phyloP scores from a whole-genome alignment of 2,329 filamentous ascomycete genomes.

The Curvularia hawaiiensis region DNA sequence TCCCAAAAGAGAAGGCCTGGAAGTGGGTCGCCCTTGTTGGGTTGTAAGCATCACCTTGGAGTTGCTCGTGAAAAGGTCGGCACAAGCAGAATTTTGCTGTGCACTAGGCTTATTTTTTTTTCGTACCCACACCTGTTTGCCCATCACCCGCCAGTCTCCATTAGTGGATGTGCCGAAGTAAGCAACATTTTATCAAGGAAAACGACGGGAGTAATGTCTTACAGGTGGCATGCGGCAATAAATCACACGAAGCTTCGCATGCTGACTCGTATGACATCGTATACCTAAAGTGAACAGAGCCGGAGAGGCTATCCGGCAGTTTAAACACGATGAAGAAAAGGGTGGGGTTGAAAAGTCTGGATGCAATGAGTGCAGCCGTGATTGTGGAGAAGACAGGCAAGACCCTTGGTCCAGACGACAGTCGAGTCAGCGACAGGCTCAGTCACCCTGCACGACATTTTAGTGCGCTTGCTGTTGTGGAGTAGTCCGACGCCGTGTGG shows the following conservation, averaged over 20 bases:
- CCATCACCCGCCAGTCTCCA: constrained; percentile 15
- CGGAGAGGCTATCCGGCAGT: constrained; percentile 8
- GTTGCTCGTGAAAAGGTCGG: constrained; percentile 9
- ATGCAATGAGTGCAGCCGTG: constrained; percentile 20
- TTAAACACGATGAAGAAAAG: constrained; percentile 12
- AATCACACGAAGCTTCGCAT: background rate
- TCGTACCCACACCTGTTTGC: constrained; percentile 22
- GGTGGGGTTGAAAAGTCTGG: constrained; percentile 24
- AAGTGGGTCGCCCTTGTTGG: constrained; percentile 18
- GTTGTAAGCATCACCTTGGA: constrained; percentile 17
- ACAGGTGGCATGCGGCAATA: background rate
- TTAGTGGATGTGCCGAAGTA: constrained; percentile 2
- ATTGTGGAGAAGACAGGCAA: constrained; percentile 26
- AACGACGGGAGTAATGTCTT: background rate
- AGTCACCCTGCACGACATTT: constrained; percentile 32
- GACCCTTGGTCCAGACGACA: constrained; percentile 17
- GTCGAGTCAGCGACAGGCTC: constrained; percentile 23
- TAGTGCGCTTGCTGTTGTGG: constrained; percentile 25
- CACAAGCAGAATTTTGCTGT: constrained; percentile 19
- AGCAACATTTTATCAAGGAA: background rate
- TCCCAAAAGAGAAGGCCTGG: constrained; percentile 9
- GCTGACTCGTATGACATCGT: constrained; percentile 14
- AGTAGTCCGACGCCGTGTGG: constrained; percentile 18
- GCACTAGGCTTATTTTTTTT: constrained; percentile 15
- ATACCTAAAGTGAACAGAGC: constrained; percentile 10